Percentiles rank a stretch among this genome's conserved stretches.
phyloP scores from a whole-genome alignment of 306 rosid species.

The Acacia acuminata region DNA sequence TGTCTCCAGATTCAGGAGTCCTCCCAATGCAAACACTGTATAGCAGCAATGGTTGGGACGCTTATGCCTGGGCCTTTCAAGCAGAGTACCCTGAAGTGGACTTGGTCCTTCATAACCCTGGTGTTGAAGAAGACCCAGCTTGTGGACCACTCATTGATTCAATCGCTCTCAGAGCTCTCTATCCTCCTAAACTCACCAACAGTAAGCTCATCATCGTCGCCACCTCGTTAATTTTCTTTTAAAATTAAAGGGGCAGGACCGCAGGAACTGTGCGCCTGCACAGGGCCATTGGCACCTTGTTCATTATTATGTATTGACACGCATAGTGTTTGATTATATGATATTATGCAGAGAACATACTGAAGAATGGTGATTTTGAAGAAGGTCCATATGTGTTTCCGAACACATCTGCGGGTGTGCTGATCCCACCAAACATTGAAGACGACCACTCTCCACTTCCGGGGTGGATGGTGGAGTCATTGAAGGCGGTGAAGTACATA shows the following conservation, averaged over 20 bases:
- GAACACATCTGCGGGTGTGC: constrained; percentile 66
- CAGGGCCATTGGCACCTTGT: neutral
- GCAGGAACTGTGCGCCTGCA: no score
- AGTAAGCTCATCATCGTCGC: constrained; percentile 37
- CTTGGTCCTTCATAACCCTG: constrained; percentile 66
- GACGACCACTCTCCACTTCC: constrained; percentile 83
- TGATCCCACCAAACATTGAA: constrained; percentile 77
- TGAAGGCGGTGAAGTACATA: constrained; percentile 78
- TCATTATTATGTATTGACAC: neutral
- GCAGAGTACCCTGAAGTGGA: constrained; percentile 43
- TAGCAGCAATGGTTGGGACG: constrained; percentile 81
- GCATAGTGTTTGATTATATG: neutral
- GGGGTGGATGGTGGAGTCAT: constrained; percentile 81
- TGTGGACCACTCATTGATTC: constrained; percentile 83
- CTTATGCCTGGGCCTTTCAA: constrained; percentile 82
- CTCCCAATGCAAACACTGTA: constrained; percentile 77
- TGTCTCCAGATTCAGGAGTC: constrained; percentile 68
- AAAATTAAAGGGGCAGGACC: no score
- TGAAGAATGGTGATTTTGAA: constrained; percentile 65
- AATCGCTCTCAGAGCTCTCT: constrained; percentile 51
- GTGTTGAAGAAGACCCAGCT: constrained; percentile 70
- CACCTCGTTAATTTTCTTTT: neutral
- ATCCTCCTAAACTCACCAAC: constrained; percentile 56
- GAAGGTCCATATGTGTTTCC: constrained; percentile 68
- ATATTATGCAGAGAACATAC: constrained; percentile 47